Conservation (phyloP, 2,329 filamentous ascomycete genomes). For the Trichophyton equinum region DNA sequence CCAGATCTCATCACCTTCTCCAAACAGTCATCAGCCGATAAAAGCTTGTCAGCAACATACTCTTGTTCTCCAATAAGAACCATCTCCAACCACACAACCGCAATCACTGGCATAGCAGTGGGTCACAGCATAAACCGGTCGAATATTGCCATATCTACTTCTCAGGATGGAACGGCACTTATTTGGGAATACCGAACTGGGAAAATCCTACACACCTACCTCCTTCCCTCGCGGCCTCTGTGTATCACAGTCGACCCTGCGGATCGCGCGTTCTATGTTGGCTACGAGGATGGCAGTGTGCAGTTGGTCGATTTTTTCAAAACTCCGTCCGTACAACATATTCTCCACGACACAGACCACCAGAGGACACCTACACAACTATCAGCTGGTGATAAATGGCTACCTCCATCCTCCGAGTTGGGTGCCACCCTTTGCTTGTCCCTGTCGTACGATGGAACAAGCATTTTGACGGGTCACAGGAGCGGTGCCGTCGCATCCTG, state of each 20-base stretch:
- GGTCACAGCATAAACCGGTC: conserved; percentile 59
- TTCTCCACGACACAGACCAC: conserved; percentile 24
- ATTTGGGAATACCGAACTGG: conserved; percentile 86
- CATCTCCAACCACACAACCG: conserved; percentile 55
- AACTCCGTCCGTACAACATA: conserved; percentile 32
- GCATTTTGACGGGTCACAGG: conserved; percentile 65
- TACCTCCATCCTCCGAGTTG: conserved; percentile 47
- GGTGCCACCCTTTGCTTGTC: conserved; percentile 57
- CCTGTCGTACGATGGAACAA: conserved; percentile 71
- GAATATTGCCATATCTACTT: conserved; percentile 72
- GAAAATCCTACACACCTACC: conserved; percentile 62
- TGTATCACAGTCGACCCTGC: conserved; percentile 69
- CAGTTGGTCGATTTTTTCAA: conserved; percentile 66
- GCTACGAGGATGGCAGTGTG: conserved; percentile 66
- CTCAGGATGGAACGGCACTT: conserved; percentile 76
- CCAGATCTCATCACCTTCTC: conserved; percentile 57
- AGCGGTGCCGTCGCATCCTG: conserved; percentile 68
- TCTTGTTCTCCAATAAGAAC: conserved; percentile 57
- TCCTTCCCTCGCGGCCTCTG: conserved; percentile 61
- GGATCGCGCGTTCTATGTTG: conserved; percentile 68
- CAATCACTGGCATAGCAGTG: conserved; percentile 37
- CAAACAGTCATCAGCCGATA: conserved; percentile 30
- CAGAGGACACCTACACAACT: conserved; percentile 32
- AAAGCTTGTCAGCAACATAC: conserved; percentile 29
- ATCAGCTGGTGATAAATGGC: conserved; percentile 31